Base-by-base conservation (phyloP, 2,329 filamentous ascomycete genomes). In the Ophiostoma quercus region DNA sequence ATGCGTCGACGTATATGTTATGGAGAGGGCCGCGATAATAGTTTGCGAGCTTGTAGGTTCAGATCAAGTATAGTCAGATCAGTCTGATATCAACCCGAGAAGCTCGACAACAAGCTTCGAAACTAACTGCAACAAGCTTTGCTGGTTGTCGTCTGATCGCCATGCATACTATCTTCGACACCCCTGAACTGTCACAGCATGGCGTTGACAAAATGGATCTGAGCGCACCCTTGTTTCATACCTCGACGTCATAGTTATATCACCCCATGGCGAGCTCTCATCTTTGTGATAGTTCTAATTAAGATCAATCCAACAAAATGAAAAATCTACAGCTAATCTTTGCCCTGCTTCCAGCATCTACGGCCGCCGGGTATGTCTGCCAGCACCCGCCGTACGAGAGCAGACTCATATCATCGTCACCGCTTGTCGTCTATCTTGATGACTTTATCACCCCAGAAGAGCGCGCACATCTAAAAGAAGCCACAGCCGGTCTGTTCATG, bases 361-460 rank as follows among this genome's bases (percentile, higher is more conserved):
- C 57, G 25, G 14, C 25, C 9, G 25, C 57, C 25, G 57, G 12
- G n/a, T 32, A 62, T 14, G 12, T 32, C 57, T 62, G 57, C 57
- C 25, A 34, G 5, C 57, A 74, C 43, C 73, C 73, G 0, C 75
- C 80, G 0, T 83, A 83, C 75, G 77, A 80, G 43, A 75, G 79
- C 14, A 80, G 81, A 70, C 76, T 84, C 29, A 75, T 84, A 9
- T 84, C 82, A 32, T 80, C 80, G 54, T 83, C 82, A 3, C 83
- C 83, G 8, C 75, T 84, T 2, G 81, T 84, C 1, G 79, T 85
- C 43, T 85, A 85, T 74, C 77, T 85, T 29, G 78, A 79, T 72
- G 77, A 81, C 73, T 84, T 85, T 71, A 68, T 85, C 37, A 82
- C 80, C 0, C 68, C 74, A 5, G 73, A 76, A 1, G 83, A 85